Conservation (phyloP, 192 early-diverging fungal genomes). For the Coemansia sp. region DNA sequence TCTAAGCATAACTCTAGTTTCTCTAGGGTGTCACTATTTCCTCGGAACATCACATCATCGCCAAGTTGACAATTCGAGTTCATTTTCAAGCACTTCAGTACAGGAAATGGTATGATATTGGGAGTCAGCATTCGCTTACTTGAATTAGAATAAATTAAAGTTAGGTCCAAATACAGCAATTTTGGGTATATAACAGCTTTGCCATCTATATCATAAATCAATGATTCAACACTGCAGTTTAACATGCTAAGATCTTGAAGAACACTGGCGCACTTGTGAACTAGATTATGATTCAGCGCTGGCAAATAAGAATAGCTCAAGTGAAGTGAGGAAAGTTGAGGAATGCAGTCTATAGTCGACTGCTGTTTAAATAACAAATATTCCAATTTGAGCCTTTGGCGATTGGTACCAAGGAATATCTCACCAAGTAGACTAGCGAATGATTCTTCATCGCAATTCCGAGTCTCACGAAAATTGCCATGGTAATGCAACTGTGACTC, state of each 20-base stretch:
- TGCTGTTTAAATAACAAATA: no score
- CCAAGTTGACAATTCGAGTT: neutral
- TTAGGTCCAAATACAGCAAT: neutral
- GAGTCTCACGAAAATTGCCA: no score
- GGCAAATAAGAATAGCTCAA: neutral
- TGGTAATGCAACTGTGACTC: no score
- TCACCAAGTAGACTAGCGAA: no score
- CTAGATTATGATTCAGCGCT: neutral
- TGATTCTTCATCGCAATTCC: no score
- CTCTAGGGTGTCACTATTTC: neutral
- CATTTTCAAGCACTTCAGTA: neutral
- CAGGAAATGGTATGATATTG: conserved; percentile 3
- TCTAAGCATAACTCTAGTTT: neutral
- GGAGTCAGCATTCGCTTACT: neutral
- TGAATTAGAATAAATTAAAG: neutral
- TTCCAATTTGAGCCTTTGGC: no score
- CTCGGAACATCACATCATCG: conserved; percentile 13
- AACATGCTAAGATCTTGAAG: neutral
- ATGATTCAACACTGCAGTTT: neutral
- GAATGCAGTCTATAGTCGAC: neutral
- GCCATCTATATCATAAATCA: neutral
- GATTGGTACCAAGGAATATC: neutral
- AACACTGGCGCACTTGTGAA: neutral
- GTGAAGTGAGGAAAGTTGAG: neutral
- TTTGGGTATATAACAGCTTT: neutral